Base-by-base conservation (phyloP, 805 yeast genomes). In the Lipomyces mesembrius region DNA sequence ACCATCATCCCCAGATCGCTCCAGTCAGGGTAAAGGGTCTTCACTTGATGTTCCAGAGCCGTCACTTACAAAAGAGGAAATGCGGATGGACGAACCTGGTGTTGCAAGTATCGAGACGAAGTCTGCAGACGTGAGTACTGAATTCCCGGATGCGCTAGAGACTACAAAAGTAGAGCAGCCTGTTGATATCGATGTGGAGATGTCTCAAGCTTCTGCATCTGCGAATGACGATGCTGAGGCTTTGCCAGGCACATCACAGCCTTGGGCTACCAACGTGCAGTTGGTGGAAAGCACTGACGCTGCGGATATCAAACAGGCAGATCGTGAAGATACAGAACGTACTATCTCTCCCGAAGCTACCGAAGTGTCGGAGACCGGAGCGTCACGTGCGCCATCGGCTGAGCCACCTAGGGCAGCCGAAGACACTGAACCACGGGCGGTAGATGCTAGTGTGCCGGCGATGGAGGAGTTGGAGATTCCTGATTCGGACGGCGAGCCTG, bases 271-370 rank as follows among this genome's bases (percentile, higher is more conserved):
- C 11, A 17, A 43, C 0, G 49, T 43, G 35, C 49, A 8, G 11
- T 34, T 20, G 34, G 59, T 55, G 60, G 51, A 39, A 58, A 34
- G 9, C 25, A 43, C 20, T 43, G 22, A 6, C 49, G 17, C n/a
- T 6, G 35, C 43, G 52, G 60, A 17, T 35, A 17, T 25, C 52
- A 60, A 22, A 17, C 25, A 20, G 7, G 34, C n/a, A 22, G 60
- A 43, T 12, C 54, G 62, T 27, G 57, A 59, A 59, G 65, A 61
- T 34, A 25, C 54, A 12, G 64, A 62, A 37, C 49, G 64, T 5
- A 57, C 61, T 14, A 51, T 59, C 20, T 59, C 62, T 8, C 64
- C 62, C 14, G 64, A 62, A 35, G 60, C 27, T 17, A 22, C 37
- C 7, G 57, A 43, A 49, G 9, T 25, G n/a, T 25, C 59, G 14